Percentiles rank a stretch among this genome's conserved stretches.
Conservation (phyloP, 2,329 filamentous ascomycete species). For the Didymella segeticola region DNA sequence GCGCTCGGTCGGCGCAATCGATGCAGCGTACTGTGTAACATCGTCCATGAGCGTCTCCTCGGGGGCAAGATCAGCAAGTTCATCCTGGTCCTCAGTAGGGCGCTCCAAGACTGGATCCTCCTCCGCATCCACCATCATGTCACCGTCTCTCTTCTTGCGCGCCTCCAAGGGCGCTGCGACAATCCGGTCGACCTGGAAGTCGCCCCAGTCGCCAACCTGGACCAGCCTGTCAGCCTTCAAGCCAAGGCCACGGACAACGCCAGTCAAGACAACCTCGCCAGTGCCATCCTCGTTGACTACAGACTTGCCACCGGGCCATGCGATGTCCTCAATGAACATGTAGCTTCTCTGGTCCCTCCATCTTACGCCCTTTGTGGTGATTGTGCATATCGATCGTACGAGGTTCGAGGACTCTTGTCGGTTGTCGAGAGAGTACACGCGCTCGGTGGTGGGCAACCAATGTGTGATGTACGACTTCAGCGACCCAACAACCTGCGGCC, state of each 20-base stretch:
- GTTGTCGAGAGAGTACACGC: constrained; percentile 85
- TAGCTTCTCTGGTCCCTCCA: constrained; percentile 97
- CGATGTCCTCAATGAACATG: constrained; percentile 86
- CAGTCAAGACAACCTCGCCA: constrained; percentile 76
- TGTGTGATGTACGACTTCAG: constrained; percentile 92
- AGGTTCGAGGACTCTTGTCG: constrained; percentile 91
- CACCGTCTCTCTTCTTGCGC: constrained; percentile 65
- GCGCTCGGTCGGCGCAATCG: constrained; percentile 56
- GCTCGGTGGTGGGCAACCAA: constrained; percentile 92
- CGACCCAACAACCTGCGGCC: constrained; percentile 77
- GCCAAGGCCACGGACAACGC: constrained; percentile 82
- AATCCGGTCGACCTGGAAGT: constrained; percentile 91
- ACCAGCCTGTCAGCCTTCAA: constrained; percentile 89
- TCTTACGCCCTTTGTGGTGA: constrained; percentile 88
- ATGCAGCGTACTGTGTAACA: constrained; percentile 58
- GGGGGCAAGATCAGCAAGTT: constrained; percentile 81
- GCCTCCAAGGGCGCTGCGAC: constrained; percentile 73
- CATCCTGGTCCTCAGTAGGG: constrained; percentile 81
- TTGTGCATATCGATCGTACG: constrained; percentile 88
- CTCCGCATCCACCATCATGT: constrained; percentile 71
- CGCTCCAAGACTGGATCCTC: constrained; percentile 67
- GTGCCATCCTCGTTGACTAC: constrained; percentile 54
- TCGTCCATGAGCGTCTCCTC: constrained; percentile 84
- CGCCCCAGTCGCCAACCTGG: constrained; percentile 92
- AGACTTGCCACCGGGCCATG: constrained; percentile 65